Evolutionary conservation across 371 early-diverging fungal genomes (phyloP).

Genomic region (Actinomucor elegans): DNA sequence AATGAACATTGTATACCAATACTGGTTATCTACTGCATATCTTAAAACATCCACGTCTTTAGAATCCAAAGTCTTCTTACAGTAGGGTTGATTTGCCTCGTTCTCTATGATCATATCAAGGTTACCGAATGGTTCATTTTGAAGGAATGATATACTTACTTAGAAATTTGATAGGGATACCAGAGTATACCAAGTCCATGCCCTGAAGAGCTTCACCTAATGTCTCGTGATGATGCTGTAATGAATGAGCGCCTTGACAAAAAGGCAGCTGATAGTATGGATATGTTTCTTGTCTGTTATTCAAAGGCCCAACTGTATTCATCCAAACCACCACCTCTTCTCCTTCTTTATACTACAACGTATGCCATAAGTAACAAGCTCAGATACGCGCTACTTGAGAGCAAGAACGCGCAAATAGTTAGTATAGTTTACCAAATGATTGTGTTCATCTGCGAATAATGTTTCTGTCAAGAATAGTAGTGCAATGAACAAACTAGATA

Average conservation of each 20-base stretch:
- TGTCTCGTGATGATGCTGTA: constrained; percentile 76
- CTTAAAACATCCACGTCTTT: constrained; percentile 56
- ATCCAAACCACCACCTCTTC: constrained; percentile 71
- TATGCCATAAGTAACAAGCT: too few species aligned
- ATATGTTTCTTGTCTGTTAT: constrained; percentile 78
- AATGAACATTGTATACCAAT: constrained; percentile 76
- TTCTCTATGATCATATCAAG: constrained; percentile 10
- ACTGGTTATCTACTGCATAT: constrained; percentile 66
- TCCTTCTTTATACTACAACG: constrained; percentile 54
- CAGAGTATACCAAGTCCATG: constrained; percentile 73
- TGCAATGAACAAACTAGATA: too few species aligned
- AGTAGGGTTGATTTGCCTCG: constrained; percentile 36
- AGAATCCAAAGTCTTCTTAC: constrained; percentile 37
- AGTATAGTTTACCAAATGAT: constrained; percentile 40
- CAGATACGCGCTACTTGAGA: too few species aligned
- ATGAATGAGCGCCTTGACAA: constrained; percentile 59
- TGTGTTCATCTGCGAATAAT: constrained; percentile 45
- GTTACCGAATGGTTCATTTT: background rate
- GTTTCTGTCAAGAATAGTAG: too few species aligned
- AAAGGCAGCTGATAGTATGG: constrained; percentile 77
- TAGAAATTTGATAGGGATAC: constrained; percentile 65
- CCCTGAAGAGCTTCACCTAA: constrained; percentile 83
- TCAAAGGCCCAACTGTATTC: constrained; percentile 73
- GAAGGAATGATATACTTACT: constrained; percentile 22
- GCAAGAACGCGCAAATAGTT: background rate